Base-by-base conservation (phyloP, 371 early-diverging fungal species). In the Entomophthora muscae region DNA sequence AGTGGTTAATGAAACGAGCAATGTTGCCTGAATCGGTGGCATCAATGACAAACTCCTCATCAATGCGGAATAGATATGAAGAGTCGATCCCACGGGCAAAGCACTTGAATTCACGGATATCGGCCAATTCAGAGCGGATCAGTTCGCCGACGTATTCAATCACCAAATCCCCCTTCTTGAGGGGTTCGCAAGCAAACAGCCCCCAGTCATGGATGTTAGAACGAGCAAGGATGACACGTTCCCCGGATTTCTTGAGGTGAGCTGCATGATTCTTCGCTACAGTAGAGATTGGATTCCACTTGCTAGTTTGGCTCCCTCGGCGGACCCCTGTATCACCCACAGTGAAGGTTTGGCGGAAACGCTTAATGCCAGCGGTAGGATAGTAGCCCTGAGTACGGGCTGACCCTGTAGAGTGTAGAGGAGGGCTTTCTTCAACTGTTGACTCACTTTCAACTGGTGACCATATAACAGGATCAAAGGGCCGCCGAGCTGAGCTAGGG, bases 61-160 rank as follows among this genome's bases (percentile, higher is more conserved):
- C 95, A 23, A 98, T 84, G 53, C 95, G 82, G 75, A 98, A 99
- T 68, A 99, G 72, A 72, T 99, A 99, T 68, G 87, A 85, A 63
- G 88, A 85, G 12, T 95, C 94, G 32, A 98, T 94, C 17, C 96
- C 96, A 68, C 79, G 78, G 13, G 81, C 77, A 69, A 90, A 91
- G 70, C 98, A 99, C 56, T 78, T 71, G 71, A 88, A 84, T 73
- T 99, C 99, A 29, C 98, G 84, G 67, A 84, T 81, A 70, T 98
- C 98, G 0, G 98, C 95, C 42, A 98, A 89, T 69, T 88, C 88
- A 61, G 91, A 89, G 42, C 98, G 85, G 65, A 99, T 91, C 30
- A 90, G 76, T 76, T 98, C 98, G n/a, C 99, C 99, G 55, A 96
- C 88, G 68, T 99, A 99, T 74, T 97, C 94, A 63, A 98, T 95